Evolutionary conservation across 164 flowering plant genomes (phyloP).

Genomic region (Kingdonia uniflora): DNA sequence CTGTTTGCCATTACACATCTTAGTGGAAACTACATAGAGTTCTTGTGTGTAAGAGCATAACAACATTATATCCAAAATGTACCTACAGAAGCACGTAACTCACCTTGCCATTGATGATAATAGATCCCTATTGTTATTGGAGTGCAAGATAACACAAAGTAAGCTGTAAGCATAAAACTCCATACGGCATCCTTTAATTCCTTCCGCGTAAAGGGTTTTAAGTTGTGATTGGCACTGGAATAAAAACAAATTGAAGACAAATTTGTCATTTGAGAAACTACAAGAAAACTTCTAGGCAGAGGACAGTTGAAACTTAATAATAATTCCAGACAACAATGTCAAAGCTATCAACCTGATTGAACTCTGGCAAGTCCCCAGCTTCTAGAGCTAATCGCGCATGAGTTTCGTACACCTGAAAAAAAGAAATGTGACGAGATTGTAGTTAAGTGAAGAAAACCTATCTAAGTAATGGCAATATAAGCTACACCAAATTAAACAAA

Average conservation of each 20-base stretch:
- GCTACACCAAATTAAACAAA: background rate
- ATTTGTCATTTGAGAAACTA: background rate
- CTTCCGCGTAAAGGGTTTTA: conserved; percentile 83
- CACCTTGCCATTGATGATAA: conserved; percentile 86
- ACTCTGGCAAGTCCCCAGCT: conserved; percentile 88
- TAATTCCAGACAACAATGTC: background rate
- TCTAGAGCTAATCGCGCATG: conserved; percentile 93
- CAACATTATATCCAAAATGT: too few relatives aligned
- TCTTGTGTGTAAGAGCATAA: too few relatives aligned
- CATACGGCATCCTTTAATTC: conserved; percentile 75
- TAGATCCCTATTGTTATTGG: conserved; percentile 80
- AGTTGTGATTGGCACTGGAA: conserved; percentile 92
- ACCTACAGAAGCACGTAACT: background rate
- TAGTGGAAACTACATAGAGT: too few relatives aligned
- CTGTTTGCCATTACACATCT: too few relatives aligned
- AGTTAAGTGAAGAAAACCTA: background rate
- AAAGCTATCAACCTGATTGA: conserved; percentile 63
- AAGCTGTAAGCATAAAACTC: conserved; percentile 92
- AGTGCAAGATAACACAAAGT: conserved; percentile 79
- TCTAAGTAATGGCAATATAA: background rate
- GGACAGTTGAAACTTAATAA: too few relatives aligned
- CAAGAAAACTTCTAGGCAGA: background rate
- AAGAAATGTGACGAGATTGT: background rate
- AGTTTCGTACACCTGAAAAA: conserved; percentile 89
- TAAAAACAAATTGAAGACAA: background rate